phyloP scores from a whole-genome alignment of 2,329 filamentous ascomycete species.

The Fusarium sp. region DNA sequence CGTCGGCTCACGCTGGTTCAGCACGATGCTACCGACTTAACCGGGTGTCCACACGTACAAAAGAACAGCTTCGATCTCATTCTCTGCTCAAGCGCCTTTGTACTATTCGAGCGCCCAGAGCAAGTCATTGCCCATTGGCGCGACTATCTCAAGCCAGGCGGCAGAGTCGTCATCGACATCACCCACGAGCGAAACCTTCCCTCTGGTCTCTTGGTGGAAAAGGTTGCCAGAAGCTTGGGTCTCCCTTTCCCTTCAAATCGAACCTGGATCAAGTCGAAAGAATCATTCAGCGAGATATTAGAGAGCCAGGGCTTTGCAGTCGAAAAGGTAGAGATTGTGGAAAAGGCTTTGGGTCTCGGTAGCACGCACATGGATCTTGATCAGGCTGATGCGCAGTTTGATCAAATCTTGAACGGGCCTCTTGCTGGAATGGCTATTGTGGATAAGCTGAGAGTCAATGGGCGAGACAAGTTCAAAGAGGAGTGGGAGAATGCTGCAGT shows the following conservation, averaged over 20 bases:
- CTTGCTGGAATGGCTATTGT: constrained; percentile 28
- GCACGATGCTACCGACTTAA: constrained; percentile 44
- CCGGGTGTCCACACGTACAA: constrained; percentile 23
- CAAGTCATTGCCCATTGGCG: constrained; percentile 44
- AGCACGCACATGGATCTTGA: constrained; percentile 35
- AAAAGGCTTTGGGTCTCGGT: constrained; percentile 40
- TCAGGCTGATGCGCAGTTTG: constrained; percentile 45
- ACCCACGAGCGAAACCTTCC: constrained; percentile 46
- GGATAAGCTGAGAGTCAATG: constrained; percentile 38
- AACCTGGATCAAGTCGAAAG: constrained; percentile 43
- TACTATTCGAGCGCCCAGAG: constrained; percentile 44
- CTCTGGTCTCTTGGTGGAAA: constrained; percentile 41
- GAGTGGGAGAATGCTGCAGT: constrained; percentile 46
- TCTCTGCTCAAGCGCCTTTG: constrained; percentile 49
- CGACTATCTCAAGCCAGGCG: constrained; percentile 42
- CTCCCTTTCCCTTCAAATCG: constrained; percentile 43
- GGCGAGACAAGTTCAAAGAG: constrained; percentile 42
- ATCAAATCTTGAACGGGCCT: constrained; percentile 34
- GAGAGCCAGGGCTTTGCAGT: constrained; percentile 42
- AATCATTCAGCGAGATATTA: constrained; percentile 44
- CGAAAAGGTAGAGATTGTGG: constrained; percentile 40
- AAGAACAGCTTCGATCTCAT: constrained; percentile 45
- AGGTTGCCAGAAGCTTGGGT: constrained; percentile 36
- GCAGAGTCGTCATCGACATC: constrained; percentile 47
- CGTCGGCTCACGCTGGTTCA: constrained; percentile 38